Conservation (phyloP, 1,284 basidiomycete genomes). For the Puccinia brachypodii region DNA sequence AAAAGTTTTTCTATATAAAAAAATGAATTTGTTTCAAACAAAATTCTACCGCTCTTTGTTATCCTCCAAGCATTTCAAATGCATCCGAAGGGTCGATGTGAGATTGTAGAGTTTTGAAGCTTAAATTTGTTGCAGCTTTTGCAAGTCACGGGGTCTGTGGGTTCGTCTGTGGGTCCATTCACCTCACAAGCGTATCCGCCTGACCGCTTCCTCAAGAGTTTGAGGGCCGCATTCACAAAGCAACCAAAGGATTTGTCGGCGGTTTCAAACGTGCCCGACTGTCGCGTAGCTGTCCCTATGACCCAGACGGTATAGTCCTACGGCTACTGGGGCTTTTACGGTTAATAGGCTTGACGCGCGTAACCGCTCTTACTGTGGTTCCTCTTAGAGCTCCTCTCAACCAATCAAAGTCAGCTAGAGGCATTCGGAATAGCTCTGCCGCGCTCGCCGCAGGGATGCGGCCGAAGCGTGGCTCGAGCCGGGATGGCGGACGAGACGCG, state of each 20-base stretch:
- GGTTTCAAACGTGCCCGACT: not conserved
- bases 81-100: no score
- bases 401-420: not conserved
- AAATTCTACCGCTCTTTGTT: no score
- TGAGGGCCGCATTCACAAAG: not conserved
- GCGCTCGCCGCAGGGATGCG: not conserved
- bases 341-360: not conserved
- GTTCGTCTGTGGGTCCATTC: no score
- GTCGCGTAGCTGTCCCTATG: not conserved
- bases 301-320: not conserved
- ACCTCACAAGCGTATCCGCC: no score
- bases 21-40: no score
- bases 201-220: not conserved
- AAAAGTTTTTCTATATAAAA: no score
- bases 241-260: not conserved
- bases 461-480: no score
- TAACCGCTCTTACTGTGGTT: not conserved
- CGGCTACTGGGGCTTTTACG: not conserved
- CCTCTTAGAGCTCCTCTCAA: not conserved
- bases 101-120: no score
- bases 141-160: no score
- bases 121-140: no score
- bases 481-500: no score
- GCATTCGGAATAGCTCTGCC: not conserved
- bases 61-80: no score